Base-by-base conservation (phyloP, 495 filamentous ascomycete species). In the Talaromyces trachyspermus region DNA sequence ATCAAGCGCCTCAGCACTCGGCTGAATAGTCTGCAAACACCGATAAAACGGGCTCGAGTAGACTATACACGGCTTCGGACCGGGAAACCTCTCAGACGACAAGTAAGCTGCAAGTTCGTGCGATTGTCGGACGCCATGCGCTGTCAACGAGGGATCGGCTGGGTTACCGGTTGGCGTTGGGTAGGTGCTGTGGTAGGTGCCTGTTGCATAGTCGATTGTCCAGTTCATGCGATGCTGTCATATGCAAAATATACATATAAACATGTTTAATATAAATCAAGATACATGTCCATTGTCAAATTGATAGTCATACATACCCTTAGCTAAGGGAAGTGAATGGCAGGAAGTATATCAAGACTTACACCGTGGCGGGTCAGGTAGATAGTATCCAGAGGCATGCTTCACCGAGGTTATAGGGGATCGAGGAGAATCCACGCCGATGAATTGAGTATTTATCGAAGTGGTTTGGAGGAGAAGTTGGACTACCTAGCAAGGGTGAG, bases 11-110 rank as follows among this genome's bases (percentile, higher is more conserved):
- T 81, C 74, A 9, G 86, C 75, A 18, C 79, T 76, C 0, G 90
- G 89, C 43, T 66, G 59, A 33, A 96, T 76, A 0, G 92, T 97
- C 63, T 96, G 87, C 15, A 97, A 68, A 61, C 92, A 98, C 45
- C 92, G 79, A 63, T 95, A 97, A 58, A 90, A 96, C 11, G 89
- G 88, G 50, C 82, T 88, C 11, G 75, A 83, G 69, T 95, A 96
- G 54, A 96, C 68, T 2, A 68, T 54, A 33, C 67, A 71, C n/a
- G 69, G 69, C 44, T 79, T 74, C 19, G 89, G 84, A 42, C 86
- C 72, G 26, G 82, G 75, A 9, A 88, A 84, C 18, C 81, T 60
- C 4, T 83, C 57, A 3, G 61, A 60, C n/a, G 62, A 35, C 19
- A 96, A 65, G 37, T 88, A 74, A 3, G 63, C 64, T 8, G 79